These are phyloP conservation scores for Pisolithus microcarpus DNA, from an alignment of 768 basidiomycete genomes.

Conservation along the genomic window DNA sequence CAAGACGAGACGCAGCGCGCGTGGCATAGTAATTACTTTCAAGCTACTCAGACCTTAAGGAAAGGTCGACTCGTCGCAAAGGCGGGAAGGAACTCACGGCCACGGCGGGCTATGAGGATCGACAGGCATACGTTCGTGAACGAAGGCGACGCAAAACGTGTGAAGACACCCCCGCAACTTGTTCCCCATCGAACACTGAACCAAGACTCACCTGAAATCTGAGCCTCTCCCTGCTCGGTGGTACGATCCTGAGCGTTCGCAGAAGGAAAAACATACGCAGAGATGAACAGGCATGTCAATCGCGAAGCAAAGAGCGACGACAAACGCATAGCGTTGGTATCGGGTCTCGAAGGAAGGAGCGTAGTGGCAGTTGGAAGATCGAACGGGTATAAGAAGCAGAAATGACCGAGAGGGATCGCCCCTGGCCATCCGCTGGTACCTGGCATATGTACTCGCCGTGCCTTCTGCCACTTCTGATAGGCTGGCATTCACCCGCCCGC, in stretches of 20 bases:
- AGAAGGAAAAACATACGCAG: neutral
- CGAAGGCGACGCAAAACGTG: no score
- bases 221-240: conserved; percentile 25
- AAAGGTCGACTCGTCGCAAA: no score
- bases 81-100: no score
- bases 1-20: neutral
- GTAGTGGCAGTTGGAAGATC: neutral
- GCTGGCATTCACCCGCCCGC: no score
- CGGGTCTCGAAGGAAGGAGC: neutral
- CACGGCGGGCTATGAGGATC: no score
- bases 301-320: conserved; percentile 4
- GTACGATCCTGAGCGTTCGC: conserved; percentile 21
- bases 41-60: no score
- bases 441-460: no score
- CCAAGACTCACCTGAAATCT: conserved; percentile 26
- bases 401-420: neutral
- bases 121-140: no score
- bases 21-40: neutral
- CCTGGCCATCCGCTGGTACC: neutral
- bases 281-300: neutral
- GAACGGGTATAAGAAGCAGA: neutral
- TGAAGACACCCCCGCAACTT: no score
- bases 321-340: neutral
- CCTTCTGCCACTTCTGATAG: no score
- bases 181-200: no score